A percentile compares a stretch with the other conserved stretches of the same genome.
Conservation (phyloP, 495 filamentous ascomycete species). For the Penicillium flavigenum region DNA sequence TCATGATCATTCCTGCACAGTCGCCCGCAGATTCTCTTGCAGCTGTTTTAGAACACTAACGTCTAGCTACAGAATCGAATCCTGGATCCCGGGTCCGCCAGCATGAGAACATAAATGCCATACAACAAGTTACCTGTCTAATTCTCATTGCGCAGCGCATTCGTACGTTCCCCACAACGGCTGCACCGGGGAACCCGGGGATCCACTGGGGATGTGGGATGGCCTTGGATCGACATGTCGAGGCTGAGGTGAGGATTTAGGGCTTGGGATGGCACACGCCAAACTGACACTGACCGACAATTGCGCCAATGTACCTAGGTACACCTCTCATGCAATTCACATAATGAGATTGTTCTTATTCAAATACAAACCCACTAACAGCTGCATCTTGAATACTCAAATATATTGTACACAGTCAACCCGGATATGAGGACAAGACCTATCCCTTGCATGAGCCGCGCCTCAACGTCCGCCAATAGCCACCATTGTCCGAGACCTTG, state of each 20-base stretch:
- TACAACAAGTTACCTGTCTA: background rate
- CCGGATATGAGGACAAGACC: background rate
- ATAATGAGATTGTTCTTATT: background rate
- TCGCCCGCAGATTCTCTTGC: background rate
- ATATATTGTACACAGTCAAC: background rate
- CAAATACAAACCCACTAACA: background rate
- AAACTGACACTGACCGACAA: background rate
- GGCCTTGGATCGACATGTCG: background rate
- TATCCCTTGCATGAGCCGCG: constrained; percentile 5
- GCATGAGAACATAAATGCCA: background rate
- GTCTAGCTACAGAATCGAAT: background rate
- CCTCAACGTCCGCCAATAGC: background rate
- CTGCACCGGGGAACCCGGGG: background rate
- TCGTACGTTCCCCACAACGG: background rate
- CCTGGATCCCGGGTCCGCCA: constrained; percentile 5
- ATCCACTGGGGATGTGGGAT: background rate
- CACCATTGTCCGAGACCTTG: background rate
- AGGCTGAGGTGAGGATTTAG: background rate
- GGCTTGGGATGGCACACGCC: background rate
- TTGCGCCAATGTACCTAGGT: background rate
- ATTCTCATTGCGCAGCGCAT: background rate
- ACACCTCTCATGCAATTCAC: background rate
- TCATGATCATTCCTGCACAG: background rate
- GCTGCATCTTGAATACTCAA: background rate
- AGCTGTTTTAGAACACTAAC: background rate